Base-by-base conservation (phyloP, 108 stramenopile genomes). In the Skeletonema grethae region DNA sequence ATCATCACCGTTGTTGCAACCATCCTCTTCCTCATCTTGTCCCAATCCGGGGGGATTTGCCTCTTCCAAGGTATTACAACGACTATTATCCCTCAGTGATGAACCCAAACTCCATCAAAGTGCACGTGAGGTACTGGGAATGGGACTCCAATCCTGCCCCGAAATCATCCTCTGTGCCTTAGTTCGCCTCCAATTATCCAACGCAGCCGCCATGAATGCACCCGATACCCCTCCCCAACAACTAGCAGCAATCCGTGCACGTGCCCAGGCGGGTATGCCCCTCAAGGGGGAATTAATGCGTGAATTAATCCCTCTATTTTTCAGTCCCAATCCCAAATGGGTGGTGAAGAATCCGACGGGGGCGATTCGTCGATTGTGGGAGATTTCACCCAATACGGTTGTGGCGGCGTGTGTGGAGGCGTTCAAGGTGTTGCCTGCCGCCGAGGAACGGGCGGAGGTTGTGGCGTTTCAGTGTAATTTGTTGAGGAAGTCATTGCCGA, bases 291-390 rank as follows among this genome's bases (percentile, higher is more conserved):
- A 98, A 67, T 65, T 97, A 64, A 96, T 98, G 92, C 68, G 90
- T 45, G 91, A 94, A 64, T 85, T 98, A 61, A 94, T 96, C 63
- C 95, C 95, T 0, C 65, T 95, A 15, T 96, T 97, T 79, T 98
- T 98, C 76, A 82, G 88, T 65, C 96, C 97, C 13, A 74, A 85
- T 66, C 60, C 76, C 20, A 82, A 83, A 8, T 84, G 84, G 20
- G 75, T 87, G 5, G 94, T 90, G 2, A 84, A 89, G 63, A 89
- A 95, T 78, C 81, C 70, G 35, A 87, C 90, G 28, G 86, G 88
- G 10, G 95, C 95, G 18, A 80, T 97, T 31, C 82, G 91, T 9
- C 79, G 95, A 35, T 82, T 98, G 32, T 96, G 95, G 84, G 83
- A 77, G 9, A 93, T 96, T 38, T 94, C 92, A 24, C 90, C 86